Evolutionary conservation across 352 stramenopile genomes (phyloP).

Genomic region (Aphanomyces astaci): DNA sequence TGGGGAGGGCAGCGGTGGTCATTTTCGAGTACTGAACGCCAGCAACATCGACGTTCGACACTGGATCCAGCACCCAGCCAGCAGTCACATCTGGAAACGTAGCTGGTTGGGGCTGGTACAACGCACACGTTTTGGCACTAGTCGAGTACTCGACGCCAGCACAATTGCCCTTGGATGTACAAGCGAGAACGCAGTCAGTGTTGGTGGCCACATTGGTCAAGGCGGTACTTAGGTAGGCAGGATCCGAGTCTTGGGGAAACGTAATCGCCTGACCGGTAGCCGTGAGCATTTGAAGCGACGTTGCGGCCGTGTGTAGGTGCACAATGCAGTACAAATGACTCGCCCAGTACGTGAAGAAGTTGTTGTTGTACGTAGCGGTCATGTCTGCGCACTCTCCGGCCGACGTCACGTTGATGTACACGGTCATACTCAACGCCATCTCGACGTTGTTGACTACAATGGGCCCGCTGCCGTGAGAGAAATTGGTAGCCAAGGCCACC

Average conservation of each 20-base stretch:
- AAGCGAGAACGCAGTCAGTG: neutral
- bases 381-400: neutral
- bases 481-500: neutral
- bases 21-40: neutral
- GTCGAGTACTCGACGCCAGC: neutral
- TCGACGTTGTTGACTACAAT: neutral
- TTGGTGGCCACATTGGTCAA: neutral
- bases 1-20: neutral
- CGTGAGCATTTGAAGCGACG: neutral
- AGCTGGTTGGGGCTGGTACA: neutral
- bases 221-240: neutral
- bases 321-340: neutral
- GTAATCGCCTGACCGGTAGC: neutral
- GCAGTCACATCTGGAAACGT: neutral
- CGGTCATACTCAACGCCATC: neutral
- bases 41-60: neutral
- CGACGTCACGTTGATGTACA: neutral
- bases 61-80: neutral
- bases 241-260: neutral
- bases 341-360: conserved; percentile 14
- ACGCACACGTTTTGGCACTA: neutral
- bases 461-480: neutral
- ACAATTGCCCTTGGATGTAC: neutral
- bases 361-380: neutral
- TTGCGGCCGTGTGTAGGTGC: neutral